Evolutionary conservation across 768 basidiomycete species (phyloP), one percentile per base, ranked within the genome.

Genomic region (Phaffia tasmanica): DNA sequence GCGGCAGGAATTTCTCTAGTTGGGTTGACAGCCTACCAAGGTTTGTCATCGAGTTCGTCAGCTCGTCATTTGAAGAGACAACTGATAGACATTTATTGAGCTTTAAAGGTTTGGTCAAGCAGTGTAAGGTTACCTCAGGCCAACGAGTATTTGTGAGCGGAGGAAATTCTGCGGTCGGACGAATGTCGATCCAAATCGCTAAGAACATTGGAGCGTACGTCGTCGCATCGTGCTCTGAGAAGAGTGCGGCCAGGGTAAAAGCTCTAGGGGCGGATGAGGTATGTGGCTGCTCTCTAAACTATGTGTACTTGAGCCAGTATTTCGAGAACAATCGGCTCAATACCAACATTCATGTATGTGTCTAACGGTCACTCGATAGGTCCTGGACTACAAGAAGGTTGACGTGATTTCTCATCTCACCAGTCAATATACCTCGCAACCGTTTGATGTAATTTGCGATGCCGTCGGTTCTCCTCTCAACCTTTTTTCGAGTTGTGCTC

Each of bases 241-340:
- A 27, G 14, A 56, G 42, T 30, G 47, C 29, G 18, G 56, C 62
- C 19, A 56, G 29, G 0, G 30, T 50, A 53, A 30, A 56, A 47
- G 19, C 19, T 18, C 61, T 67, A 1, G 66, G 66, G 5, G 59
- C 66, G 7, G 66, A 67, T 23, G 66, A 67, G 56, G 66, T 67
- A 15, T n/a, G 66, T 56, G 3, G 9, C 3, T 21, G 19, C 4
- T n/a, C 47, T 19, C 19, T 9, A 11, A 11, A 42, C 4, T 11
- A 11, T 5, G 35, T 11, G 4, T 42, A 42, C 6, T 42, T 11
- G 11, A 42, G 35, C 35, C 11, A 42, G 11, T 42, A 4, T 11
- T 11, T 42, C 35, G 6, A 42, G 35, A 42, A 11, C 11, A 11
- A 42, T 42, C 11, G 35, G 11, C 35, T 11, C 6, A 11, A 42